These are phyloP conservation scores for Athelia sp. DNA, from an alignment of 1,284 basidiomycete species.

Conservation along the genomic window DNA sequence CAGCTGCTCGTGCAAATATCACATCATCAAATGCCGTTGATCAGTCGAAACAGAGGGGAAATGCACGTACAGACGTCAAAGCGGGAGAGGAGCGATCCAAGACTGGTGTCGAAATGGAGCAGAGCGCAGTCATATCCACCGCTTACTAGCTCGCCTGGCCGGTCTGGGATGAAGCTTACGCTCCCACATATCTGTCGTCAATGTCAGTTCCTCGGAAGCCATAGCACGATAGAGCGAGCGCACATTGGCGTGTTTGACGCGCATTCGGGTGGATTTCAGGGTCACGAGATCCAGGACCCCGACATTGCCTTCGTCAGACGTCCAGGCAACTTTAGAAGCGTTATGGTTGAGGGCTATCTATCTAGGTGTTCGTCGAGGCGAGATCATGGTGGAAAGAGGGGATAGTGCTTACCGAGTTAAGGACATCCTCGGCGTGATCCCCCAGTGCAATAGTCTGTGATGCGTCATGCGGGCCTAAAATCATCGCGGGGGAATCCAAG, in stretches of 20 bases:
- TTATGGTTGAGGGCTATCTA: conserved; percentile 57
- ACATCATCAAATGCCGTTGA: conserved; percentile 5
- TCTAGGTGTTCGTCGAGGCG: conserved; percentile 27
- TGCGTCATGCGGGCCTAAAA: conserved; percentile 46
- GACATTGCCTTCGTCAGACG: conserved; percentile 61
- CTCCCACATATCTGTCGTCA: conserved; percentile 56
- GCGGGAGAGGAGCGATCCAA: conserved; percentile 53
- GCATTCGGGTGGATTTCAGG: conserved; percentile 47
- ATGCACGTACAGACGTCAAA: conserved; percentile 49
- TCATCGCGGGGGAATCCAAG: conserved; percentile 39
- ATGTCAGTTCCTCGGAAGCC: conserved; percentile 8
- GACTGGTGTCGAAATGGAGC: conserved; percentile 60
- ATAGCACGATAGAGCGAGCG: conserved; percentile 16
- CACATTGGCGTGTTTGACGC: conserved; percentile 57
- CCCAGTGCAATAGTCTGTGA: conserved; percentile 36
- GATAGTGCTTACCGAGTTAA: conserved; percentile 57
- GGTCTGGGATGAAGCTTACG: conserved; percentile 63
- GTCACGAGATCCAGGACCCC: conserved; percentile 58
- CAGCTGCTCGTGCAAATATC: conserved; percentile 30
- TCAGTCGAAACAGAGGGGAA: conserved; percentile 1
- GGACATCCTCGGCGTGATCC: conserved; percentile 48
- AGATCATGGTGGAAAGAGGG: conserved; percentile 1
- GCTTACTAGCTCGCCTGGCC: conserved; percentile 66
- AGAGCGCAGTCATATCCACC: conserved; percentile 70
- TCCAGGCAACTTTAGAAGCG: conserved; percentile 59